Conservation (phyloP, 371 early-diverging fungal genomes). For the Mucor indicus region DNA sequence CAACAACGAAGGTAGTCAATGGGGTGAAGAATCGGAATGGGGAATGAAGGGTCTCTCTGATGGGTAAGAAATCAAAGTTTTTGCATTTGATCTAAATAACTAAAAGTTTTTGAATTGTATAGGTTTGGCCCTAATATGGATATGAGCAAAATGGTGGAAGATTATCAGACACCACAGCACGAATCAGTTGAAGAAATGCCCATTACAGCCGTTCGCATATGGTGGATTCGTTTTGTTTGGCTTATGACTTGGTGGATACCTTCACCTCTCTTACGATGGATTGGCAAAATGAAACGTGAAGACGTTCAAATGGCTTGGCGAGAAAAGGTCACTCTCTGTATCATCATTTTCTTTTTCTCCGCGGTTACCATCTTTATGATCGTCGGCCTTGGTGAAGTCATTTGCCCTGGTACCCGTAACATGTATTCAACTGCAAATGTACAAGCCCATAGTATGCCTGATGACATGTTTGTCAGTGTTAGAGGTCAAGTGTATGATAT, state of each 20-base stretch:
- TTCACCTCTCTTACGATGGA: constrained; percentile 54
- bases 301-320: constrained; percentile 96
- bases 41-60: constrained; percentile 48
- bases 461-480: constrained; percentile 60
- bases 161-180: constrained; percentile 44
- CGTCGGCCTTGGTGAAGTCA: constrained; percentile 79
- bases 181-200: constrained; percentile 59
- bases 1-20: constrained; percentile 48
- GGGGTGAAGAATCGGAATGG: constrained; percentile 57
- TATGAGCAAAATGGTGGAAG: constrained; percentile 53
- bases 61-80: constrained; percentile 31
- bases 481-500: constrained; percentile 74
- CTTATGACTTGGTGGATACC: constrained; percentile 91
- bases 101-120: not conserved
- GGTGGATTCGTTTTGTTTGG: constrained; percentile 90
- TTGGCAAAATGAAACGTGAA: constrained; percentile 75
- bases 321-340: constrained; percentile 92
- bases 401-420: constrained; percentile 79
- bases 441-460: constrained; percentile 34
- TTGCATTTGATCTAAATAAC: not conserved
- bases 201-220: constrained; percentile 56
- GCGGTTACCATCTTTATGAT: constrained; percentile 85
- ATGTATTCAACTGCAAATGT: constrained; percentile 60
- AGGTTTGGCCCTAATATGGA: constrained; percentile 56
- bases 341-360: constrained; percentile 83